Evolutionary conservation across 2,329 filamentous ascomycete species (phyloP), one percentile per base, ranked within the genome.

Genomic region (Penicillium brevicompactum): DNA sequence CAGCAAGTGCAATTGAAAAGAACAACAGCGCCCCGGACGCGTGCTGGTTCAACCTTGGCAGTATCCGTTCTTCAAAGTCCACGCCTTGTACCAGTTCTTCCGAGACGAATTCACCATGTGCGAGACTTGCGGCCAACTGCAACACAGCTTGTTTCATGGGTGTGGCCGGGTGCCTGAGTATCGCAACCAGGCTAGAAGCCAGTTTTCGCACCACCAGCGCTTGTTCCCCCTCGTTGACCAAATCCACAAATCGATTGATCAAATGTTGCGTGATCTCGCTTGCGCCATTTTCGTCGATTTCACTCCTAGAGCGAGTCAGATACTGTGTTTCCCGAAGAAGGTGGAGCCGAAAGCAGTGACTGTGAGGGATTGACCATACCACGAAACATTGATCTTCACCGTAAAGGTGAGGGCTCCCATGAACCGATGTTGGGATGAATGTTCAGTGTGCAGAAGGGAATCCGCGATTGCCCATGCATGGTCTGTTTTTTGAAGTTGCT

Each of bases 371-470:
- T 14, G 13, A 41, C 62, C 79, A 60, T 77, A 89, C 88, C 87
- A 91, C 69, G 94, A 91, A n/a, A 87, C 88, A 70, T 97, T 97
- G 55, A 97, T 84, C 76, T 97, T 99, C 65, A 97, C 86, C 48
- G 91, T 95, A 62, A 97, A 88, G 0, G 93, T 97, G 56, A 97
- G 81, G 30, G 92, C 93, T 13, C 91, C 94, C 70, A 96, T 96
- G 75, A 97, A 97, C 61, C 89, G 88, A 63, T 94, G 85, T 66
- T 92, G 62, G 7, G 56, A 88, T 57, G 89, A 84, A 62, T 90
- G 86, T 21, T 83, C 77, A 57, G 85, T 86, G 48, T 79, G 79
- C 10, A 97, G 78, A 13, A 97, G 80, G 49, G 85, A 84, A 67
- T 93, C 87, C 18, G 91, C 92, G 44, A 97, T 82, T 53, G 89